Evolutionary conservation across 2,329 filamentous ascomycete genomes (phyloP), one percentile per base, ranked within the genome.

Genomic region (Trichoderma semiorbis): DNA sequence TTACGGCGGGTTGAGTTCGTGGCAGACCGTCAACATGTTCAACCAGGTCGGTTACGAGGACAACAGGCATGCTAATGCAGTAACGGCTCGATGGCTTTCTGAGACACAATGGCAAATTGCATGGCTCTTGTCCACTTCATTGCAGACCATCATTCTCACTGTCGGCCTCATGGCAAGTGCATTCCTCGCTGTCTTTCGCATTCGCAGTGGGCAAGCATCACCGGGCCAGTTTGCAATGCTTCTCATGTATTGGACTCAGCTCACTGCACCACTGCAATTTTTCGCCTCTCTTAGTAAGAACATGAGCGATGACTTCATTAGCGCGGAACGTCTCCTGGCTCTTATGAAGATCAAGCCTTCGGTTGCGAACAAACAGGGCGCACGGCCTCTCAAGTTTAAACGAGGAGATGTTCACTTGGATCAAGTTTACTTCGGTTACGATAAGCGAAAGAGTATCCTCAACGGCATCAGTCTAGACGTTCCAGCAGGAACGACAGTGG

Each of bases 211-310:
- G 1, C 80, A 86, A 67, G 86, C 88, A 5, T 88, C 87, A 6
- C 84, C 91, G 12, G 91, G 91, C 70, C 86, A 91, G 74, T 93
- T 94, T 75, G 89, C 92, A 70, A 89, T 90, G 81, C 83, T 94
- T 18, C 81, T 93, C 72, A 91, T 90, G 68, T 94, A 93, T 79
- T 93, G 93, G 91, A 87, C 87, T 21, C 91, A 93, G 77, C 84
- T 94, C 47, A 91, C 91, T 58, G 86, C 88, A 2, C 92, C 92
- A 2, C 84, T 94, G 68, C 90, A 90, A 74, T 93, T 92, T 79
- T 93, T 94, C 77, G 86, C 87, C 7, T 81, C 82, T 21, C 80
- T 90, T 32, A 87, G 88, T 7, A 88, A 87, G 76, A 85, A 80
- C 63, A 84, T 90, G 73, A 87, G 87, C 71, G 84, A 85, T 73